Base-by-base conservation (phyloP, 169 alveolate genomes). In the Eimeria falciformis region DNA sequence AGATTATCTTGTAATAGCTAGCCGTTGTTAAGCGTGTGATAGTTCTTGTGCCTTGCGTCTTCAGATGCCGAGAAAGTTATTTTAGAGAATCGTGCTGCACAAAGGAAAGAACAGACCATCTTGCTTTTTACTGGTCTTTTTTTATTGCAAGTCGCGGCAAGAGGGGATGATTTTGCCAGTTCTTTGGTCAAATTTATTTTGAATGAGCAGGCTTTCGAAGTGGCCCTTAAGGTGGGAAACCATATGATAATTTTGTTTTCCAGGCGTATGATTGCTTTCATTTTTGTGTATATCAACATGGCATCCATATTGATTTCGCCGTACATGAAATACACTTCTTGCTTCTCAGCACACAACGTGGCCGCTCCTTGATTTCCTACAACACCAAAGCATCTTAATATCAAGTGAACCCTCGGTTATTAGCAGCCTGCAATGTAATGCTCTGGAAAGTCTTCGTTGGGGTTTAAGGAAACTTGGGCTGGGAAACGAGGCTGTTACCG, bases 61-160 rank as follows among this genome's bases (percentile, higher is more conserved):
- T 43, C 88, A 23, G 62, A 4, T 53, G 17, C 65, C 58, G 45
- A 37, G 47, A 45, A 81, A 29, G 55, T 71, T 65, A 53, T n/a
- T 2, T 0, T 55, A 55, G 68, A 81, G 55, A 56, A 81, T 12
- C 89, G 18, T 53, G 65, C 68, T 18, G 23, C 56, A 29, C 27
- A 18, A 17, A 12, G 89, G 58, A 50, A 81, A 5, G 75, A 81
- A 23, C 43, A 33, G 75, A 81, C 89, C 37, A 7, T 81, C 3
- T 55, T 81, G 9, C 75, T 81, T 27, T 81, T 81, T 5, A 81
- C 89, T 37, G 89, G 89, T 23, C 77, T 81, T 0, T 81, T 81
- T 33, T 65, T 81, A 2, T 29, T 81, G 2, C 89, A 81, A 81
- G 14, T 81, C 12, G 4, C 45, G 27, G 53, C 89, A 7, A 50